A percentile compares a stretch with the other conserved stretches of the same genome.
These are phyloP conservation scores for Cordyceps fumosorosea DNA, from an alignment of 2,329 filamentous ascomycete species.

Conservation along the genomic window DNA sequence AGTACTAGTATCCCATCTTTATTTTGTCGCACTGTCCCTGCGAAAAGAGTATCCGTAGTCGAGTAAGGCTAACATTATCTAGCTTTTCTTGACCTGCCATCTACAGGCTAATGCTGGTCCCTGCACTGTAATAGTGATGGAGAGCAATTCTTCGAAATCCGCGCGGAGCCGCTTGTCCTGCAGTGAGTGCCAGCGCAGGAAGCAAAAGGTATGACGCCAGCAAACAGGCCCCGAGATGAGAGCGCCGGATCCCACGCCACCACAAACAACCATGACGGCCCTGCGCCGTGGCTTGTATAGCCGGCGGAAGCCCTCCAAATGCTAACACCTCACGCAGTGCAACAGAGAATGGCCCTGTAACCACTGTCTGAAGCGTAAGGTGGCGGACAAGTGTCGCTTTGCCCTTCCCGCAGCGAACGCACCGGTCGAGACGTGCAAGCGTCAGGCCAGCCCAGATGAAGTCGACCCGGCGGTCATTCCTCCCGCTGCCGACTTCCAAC, in stretches of 20 bases:
- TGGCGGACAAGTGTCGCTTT: constrained; percentile 31
- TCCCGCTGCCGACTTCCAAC: not conserved
- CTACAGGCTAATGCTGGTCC: not conserved
- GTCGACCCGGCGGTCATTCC: constrained; percentile 10
- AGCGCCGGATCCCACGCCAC: not conserved
- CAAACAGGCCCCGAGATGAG: not conserved
- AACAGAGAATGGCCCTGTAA: constrained; percentile 34
- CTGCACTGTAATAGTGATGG: not conserved
- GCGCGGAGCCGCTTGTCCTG: constrained; percentile 28
- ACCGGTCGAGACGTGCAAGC: constrained; percentile 9
- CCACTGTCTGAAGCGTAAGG: constrained; percentile 33
- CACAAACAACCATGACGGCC: not conserved
- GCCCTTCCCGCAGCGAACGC: constrained; percentile 17
- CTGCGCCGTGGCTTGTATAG: not conserved
- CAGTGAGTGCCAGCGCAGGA: constrained; percentile 36
- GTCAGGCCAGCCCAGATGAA: constrained; percentile 13
- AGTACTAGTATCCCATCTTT: not conserved
- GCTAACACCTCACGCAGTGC: constrained; percentile 24
- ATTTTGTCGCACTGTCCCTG: not conserved
- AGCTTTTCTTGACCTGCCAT: not conserved
- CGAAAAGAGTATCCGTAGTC: not conserved
- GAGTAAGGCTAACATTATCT: not conserved
- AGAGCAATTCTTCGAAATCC: not conserved
- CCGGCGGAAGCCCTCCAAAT: not conserved
- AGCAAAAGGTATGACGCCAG: constrained; percentile 28